Evolutionary conservation across 2,329 filamentous ascomycete genomes (phyloP).

Genomic region (Cercospora canescens): DNA sequence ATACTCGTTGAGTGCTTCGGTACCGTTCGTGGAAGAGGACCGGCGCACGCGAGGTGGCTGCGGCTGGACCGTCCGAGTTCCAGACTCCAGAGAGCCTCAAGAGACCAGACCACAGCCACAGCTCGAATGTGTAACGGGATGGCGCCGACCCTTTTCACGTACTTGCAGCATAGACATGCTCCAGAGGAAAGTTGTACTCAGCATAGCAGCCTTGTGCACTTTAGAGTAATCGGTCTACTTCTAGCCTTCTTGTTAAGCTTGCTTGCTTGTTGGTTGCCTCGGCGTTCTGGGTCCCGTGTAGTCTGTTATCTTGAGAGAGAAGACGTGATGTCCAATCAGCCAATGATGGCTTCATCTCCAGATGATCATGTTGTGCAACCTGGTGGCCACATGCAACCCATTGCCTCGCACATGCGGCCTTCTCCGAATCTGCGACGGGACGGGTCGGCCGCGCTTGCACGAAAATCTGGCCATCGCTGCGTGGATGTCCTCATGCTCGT

Average conservation of each 20-base stretch:
- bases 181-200: background rate
- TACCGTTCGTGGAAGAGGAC: background rate
- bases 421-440: background rate
- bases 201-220: background rate
- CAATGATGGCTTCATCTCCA: background rate
- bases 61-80: background rate
- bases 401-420: background rate
- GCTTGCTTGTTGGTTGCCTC: background rate
- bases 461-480: background rate
- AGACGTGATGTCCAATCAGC: background rate
- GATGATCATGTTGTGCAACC: background rate
- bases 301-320: background rate
- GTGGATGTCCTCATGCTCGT: background rate
- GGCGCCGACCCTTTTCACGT: background rate
- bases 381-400: background rate
- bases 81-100: background rate
- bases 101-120: constrained; percentile 2
- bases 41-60: background rate
- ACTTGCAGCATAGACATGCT: background rate
- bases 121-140: background rate
- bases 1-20: background rate
- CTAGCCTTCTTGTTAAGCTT: constrained; percentile 7
- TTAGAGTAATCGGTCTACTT: background rate
- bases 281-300: background rate
- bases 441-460: background rate